Evolutionary conservation across 164 flowering plant species (phyloP), one percentile per base, ranked within the genome.

Genomic region (Magnolia changhungtana): DNA sequence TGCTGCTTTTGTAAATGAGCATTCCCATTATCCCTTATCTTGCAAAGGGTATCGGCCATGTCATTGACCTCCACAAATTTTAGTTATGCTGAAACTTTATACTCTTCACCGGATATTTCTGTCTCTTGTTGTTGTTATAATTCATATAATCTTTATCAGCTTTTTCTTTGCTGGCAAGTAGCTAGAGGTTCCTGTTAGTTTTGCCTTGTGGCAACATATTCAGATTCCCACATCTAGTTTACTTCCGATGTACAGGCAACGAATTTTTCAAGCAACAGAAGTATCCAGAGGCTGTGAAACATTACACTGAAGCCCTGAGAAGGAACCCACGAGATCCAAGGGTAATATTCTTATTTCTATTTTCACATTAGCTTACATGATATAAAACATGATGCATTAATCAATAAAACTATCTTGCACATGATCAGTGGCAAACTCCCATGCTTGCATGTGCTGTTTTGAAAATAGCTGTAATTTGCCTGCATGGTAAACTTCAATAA

Each of bases 221-320:
- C 29, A 21, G 68, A 65, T 20, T 20, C 29, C 29, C 13, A 65
- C 29, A 65, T 65, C 29, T 65, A 63, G 20, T 65, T 67, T 69
- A 31, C 16, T 66, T 19, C 66, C 63, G 10, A 49, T 20, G 29
- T 85, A 24, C 80, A 96, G 98, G 99, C 0, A 94, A 96, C 80
- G 98, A 94, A 68, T 90, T 0, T 55, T 96, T 96, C 86, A 96
- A 91, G 87, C 85, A 96, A 86, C 91, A 88, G 75, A 90, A 92
- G 80, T 92, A 92, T 78, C 98, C 98, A 0, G 97, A 96, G 78
- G 98, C 98, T 67, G 80, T 96, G 23, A 90, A 83, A 81, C 99
- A 96, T 82, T 96, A 96, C 82, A 88, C 95, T 1, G 99, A 96
- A 83, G 88, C 98, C 13, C 74, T 96, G 78, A 89, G 85, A 85